phyloP scores from a whole-genome alignment of 306 rosid genomes.

The Aeschynomene evenia region DNA sequence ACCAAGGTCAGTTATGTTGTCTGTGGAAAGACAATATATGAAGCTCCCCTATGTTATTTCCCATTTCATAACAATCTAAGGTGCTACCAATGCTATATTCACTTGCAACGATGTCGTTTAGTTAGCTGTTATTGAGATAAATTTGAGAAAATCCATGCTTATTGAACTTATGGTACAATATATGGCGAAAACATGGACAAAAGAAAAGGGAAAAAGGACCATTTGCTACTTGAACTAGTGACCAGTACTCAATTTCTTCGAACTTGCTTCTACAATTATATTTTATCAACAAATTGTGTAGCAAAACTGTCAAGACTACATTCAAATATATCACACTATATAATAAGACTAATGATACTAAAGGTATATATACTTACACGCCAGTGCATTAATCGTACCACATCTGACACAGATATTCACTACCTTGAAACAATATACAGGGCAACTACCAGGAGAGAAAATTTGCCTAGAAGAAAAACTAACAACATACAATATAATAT shows the following conservation, averaged over 20 bases:
- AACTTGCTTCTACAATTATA: slow-evolving; percentile 9
- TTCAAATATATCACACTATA: not conserved
- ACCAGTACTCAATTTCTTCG: not conserved
- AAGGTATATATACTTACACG: not conserved
- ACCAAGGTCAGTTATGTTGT: not conserved
- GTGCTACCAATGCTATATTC: not conserved
- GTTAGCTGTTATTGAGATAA: not conserved
- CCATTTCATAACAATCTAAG: not conserved
- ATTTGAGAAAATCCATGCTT: not conserved
- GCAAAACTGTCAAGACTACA: not conserved
- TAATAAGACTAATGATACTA: not conserved
- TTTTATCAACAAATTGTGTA: not conserved
- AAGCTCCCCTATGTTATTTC: not conserved
- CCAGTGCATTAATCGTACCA: slow-evolving; percentile 1
- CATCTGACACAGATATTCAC: not conserved
- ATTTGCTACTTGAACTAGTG: not conserved
- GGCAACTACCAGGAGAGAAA: not conserved
- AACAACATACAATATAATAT: not conserved
- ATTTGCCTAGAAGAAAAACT: not conserved
- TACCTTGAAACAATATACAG: not conserved
- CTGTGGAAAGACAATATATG: not conserved
- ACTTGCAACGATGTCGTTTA: not conserved
- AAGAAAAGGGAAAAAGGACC: too few relatives aligned
- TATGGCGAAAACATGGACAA: not conserved
- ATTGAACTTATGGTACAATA: not conserved